A percentile compares a stretch with the other conserved stretches of the same genome.
Evolutionary conservation across 345 rosid genomes (phyloP).

Genomic region (Orychophragmus violaceus): DNA sequence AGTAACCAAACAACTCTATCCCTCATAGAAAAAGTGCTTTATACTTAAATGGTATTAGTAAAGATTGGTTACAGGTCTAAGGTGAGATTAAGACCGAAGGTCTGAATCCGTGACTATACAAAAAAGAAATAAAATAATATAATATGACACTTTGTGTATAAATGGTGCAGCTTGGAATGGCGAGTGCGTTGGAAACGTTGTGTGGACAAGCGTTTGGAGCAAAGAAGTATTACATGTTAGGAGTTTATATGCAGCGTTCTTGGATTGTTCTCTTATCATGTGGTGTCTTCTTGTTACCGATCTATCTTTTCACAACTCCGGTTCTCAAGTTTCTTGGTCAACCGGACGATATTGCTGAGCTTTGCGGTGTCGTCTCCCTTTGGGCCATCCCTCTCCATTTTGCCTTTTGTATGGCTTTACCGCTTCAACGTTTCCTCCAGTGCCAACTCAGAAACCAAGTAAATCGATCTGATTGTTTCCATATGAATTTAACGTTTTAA

Average conservation of each 20-base stretch:
- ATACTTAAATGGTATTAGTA: too few relatives aligned
- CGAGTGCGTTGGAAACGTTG: conserved; percentile 63
- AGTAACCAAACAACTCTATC: too few relatives aligned
- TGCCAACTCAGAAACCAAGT: conserved; percentile 49
- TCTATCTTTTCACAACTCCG: conserved; percentile 48
- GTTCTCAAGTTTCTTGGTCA: conserved; percentile 53
- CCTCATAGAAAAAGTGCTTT: too few relatives aligned
- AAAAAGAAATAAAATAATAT: too few relatives aligned
- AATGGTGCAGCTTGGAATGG: conserved; percentile 66
- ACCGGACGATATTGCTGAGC: conserved; percentile 61
- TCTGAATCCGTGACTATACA: too few relatives aligned
- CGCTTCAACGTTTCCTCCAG: conserved; percentile 56
- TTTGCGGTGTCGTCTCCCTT: conserved; percentile 35
- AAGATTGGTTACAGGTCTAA: too few relatives aligned
- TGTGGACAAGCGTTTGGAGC: conserved; percentile 81
- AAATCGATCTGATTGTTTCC: not conserved
- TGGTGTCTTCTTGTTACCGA: conserved; percentile 42
- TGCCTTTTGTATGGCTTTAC: conserved; percentile 51
- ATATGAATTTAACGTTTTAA: too few relatives aligned
- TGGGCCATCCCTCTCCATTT: conserved; percentile 61
- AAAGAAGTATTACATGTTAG: conserved; percentile 45
- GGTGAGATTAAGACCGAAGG: too few relatives aligned
- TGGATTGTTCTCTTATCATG: conserved; percentile 47
- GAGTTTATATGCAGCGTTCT: conserved; percentile 64
- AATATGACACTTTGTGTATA: too few relatives aligned